Base-by-base conservation (phyloP, 148 eudicot species). In the Simmondsia chinensis region DNA sequence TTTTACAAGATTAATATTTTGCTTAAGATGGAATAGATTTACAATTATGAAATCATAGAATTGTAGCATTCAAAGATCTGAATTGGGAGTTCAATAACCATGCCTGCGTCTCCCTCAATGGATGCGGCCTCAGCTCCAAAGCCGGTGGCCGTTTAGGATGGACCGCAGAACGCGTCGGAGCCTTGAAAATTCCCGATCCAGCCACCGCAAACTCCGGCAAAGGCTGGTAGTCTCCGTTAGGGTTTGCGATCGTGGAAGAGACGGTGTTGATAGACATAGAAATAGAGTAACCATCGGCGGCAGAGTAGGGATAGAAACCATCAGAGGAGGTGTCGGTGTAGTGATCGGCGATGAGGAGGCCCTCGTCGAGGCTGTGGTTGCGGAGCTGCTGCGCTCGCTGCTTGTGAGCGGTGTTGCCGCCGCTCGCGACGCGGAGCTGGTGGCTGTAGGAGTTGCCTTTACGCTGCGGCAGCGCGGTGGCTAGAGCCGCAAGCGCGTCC, bases 41-140 rank as follows among this genome's bases (percentile, higher is more conserved):
- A n/a, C n/a, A n/a, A n/a, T n/a, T n/a, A n/a, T n/a, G n/a, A n/a
- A n/a, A n/a, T n/a, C n/a, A n/a, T n/a, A n/a, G n/a, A n/a, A n/a
- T n/a, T n/a, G n/a, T n/a, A n/a, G n/a, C n/a, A n/a, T n/a, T n/a
- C n/a, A n/a, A n/a, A n/a, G n/a, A n/a, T n/a, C n/a, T n/a, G n/a
- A n/a, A n/a, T n/a, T n/a, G n/a, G n/a, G n/a, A n/a, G n/a, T n/a
- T n/a, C n/a, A n/a, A n/a, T n/a, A n/a, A n/a, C n/a, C n/a, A n/a
- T n/a, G n/a, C n/a, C n/a, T n/a, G n/a, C 3, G 96, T 91, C 72
- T 91, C 99, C 40, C 94, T 60, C 10, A 91, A 58, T 13, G 99
- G 99, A 28, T 91, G 99, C 1, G 99, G 99, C 62, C 96, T 70
- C 17, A 91, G 70, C 75, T 91, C 99, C 7, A 91, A 60, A 24